Percentiles rank a stretch among this genome's conserved stretches.
Evolutionary conservation across 306 rosid genomes (phyloP).

Genomic region (Prunus kanzakura): DNA sequence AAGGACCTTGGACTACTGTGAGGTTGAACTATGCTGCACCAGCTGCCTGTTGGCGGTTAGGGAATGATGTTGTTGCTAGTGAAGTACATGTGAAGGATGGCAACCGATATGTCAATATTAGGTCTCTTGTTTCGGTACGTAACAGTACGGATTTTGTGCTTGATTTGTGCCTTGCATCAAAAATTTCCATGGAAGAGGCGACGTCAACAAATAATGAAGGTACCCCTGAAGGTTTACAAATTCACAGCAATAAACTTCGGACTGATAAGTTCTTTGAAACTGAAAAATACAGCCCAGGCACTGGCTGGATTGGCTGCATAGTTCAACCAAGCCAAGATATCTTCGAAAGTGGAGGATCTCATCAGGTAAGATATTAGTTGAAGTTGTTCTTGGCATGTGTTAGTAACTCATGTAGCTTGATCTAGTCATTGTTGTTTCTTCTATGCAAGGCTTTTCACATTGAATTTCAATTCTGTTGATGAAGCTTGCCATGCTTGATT

Average conservation of each 20-base stretch:
- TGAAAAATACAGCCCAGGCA: conserved; percentile 55
- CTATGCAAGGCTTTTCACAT: neutral
- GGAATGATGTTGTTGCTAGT: conserved; percentile 90
- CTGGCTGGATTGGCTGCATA: conserved; percentile 63
- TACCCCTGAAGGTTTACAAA: conserved; percentile 36
- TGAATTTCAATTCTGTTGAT: neutral
- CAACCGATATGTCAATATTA: conserved; percentile 76
- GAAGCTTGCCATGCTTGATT: neutral
- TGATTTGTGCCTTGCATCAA: conserved; percentile 65
- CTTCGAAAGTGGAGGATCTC: conserved; percentile 48
- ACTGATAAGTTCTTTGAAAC: conserved; percentile 68
- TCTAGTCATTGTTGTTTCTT: neutral
- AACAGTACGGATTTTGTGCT: conserved; percentile 71
- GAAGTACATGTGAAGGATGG: conserved; percentile 88
- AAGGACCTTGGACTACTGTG: conserved; percentile 98
- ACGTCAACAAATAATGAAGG: conserved; percentile 28
- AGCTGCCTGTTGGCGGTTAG: conserved; percentile 98
- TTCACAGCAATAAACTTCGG: conserved; percentile 37
- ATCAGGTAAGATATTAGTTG: conserved; percentile 38
- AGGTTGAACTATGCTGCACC: conserved; percentile 92
- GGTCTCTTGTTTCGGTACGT: conserved; percentile 82
- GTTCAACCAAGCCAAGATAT: conserved; percentile 35
- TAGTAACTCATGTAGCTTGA: conserved; percentile 3
- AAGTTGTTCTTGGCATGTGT: conserved; percentile 17
- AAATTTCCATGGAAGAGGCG: conserved; percentile 25